These are phyloP conservation scores for Brettanomyces bruxellensis DNA, from an alignment of 805 yeast species.

Conservation along the genomic window DNA sequence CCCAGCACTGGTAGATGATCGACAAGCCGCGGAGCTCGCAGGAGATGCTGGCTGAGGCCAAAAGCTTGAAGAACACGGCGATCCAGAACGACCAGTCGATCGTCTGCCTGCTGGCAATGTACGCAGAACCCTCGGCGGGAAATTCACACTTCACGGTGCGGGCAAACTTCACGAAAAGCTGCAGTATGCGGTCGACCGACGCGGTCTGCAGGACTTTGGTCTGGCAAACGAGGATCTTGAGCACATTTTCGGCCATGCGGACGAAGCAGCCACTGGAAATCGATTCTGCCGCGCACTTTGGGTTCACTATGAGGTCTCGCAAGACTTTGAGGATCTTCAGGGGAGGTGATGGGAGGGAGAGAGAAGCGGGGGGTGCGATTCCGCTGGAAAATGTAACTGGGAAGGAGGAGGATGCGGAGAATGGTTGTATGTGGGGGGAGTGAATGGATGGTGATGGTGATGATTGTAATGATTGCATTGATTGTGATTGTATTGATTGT, in stretches of 20 bases:
- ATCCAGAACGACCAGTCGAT: constrained; percentile 78
- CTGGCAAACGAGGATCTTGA: constrained; percentile 16
- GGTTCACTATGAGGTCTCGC: constrained; percentile 27
- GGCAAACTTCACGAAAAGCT: constrained; percentile 16
- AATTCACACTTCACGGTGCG: constrained; percentile 6
- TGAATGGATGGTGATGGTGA: too few species aligned
- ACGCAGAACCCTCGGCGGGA: neutral
- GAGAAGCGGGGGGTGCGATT: too few species aligned
- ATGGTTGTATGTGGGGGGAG: too few species aligned
- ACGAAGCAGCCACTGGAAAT: constrained; percentile 14
- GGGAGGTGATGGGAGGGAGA: constrained; percentile 1
- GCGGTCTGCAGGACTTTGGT: constrained; percentile 17
- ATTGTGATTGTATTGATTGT: too few species aligned
- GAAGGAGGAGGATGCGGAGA: too few species aligned
- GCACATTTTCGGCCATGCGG: constrained; percentile 14
- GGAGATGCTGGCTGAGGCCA: constrained; percentile 54
- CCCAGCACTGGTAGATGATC: constrained; percentile 68
- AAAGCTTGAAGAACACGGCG: constrained; percentile 45
- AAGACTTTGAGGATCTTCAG: constrained; percentile 25
- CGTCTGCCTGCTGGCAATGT: constrained; percentile 3
- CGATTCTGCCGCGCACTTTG: constrained; percentile 21
- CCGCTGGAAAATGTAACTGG: too few species aligned
- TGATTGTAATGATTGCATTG: too few species aligned
- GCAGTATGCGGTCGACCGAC: constrained; percentile 17
- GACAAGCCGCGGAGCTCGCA: constrained; percentile 56